Conservation (phyloP, 208 protist genomes). For the Tetramitus jugosus region DNA sequence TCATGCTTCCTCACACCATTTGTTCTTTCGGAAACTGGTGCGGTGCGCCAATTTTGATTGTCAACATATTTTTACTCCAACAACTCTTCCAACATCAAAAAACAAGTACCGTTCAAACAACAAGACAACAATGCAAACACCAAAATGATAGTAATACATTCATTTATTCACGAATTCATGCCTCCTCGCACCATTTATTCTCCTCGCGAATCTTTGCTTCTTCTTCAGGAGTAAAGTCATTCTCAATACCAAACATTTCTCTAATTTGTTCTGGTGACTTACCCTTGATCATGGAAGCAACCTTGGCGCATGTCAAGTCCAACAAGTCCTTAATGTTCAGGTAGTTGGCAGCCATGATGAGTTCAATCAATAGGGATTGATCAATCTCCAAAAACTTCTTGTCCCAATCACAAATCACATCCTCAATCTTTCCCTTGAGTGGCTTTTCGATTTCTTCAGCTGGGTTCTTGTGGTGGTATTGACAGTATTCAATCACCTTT, state of each 20-base stretch:
- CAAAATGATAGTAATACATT: too few relatives aligned
- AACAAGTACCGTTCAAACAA: too few relatives aligned
- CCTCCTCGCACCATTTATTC: constrained; percentile 45
- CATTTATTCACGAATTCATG: constrained; percentile 2
- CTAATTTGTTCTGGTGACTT: constrained; percentile 86
- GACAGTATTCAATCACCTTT: constrained; percentile 81
- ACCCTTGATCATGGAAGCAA: constrained; percentile 81
- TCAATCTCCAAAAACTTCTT: constrained; percentile 48
- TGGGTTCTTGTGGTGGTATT: constrained; percentile 71
- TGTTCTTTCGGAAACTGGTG: too few relatives aligned
- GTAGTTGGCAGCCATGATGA: constrained; percentile 86
- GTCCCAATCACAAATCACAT: constrained; percentile 71
- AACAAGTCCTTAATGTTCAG: constrained; percentile 82
- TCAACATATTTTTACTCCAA: too few relatives aligned
- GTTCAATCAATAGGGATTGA: constrained; percentile 75
- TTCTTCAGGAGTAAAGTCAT: constrained; percentile 86
- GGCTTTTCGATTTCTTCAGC: constrained; percentile 70
- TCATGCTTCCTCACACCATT: too few relatives aligned
- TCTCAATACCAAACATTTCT: constrained; percentile 84
- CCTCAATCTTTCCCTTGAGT: constrained; percentile 67
- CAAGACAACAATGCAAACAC: too few relatives aligned
- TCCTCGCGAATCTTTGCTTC: constrained; percentile 59
- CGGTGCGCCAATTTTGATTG: too few relatives aligned
- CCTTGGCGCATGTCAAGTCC: constrained; percentile 79
- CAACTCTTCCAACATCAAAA: too few relatives aligned